Evolutionary conservation across 495 filamentous ascomycete species (phyloP), one percentile per base, ranked within the genome.

Genomic region (Thermochaetoides thermophila): DNA sequence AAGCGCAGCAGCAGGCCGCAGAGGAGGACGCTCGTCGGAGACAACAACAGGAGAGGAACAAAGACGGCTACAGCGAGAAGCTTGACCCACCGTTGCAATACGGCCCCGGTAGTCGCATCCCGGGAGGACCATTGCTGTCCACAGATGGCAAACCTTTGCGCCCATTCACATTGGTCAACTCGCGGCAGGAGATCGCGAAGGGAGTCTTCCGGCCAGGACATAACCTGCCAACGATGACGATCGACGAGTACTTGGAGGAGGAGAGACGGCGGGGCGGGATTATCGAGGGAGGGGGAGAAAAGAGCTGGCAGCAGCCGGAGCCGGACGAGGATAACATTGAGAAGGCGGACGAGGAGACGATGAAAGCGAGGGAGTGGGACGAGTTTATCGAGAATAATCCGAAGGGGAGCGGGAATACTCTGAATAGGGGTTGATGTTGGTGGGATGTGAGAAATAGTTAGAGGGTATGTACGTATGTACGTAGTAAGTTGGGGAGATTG

Each of bases 241-340:
- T 97, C 38, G 91, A 97, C 42, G 89, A 97, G 55, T 96, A 96
- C 49, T 60, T 97, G 11, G 87, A 87, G 29, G 89, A 97, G 59
- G 89, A 97, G 55, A 65, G 75, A 38, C 65, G 70, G 39, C 63
- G 80, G 49, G 91, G 91, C 7, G 83, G 83, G n/a, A 80, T 97
- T 15, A 78, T 94, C 33, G 77, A 94, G 50, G 86, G 85, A 18
- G 89, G 89, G 26, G 82, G 79, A n/a, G 76, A 79, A 48, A 69
- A 79, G 41, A 84, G 78, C 34, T 69, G 69, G n/a, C 57, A 71
- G 13, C 54, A 59, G 32, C 72, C 76, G 4, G 76, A 84, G 52
- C 64, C 78, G 17, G 80, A 96, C 55, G 86, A 95, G 60, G 91
- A 96, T 56, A 68, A 95, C 55, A 42, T 81, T 27, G 78, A 84